Conservation (phyloP, 345 rosid species). For the Boechera divaricarpa region DNA sequence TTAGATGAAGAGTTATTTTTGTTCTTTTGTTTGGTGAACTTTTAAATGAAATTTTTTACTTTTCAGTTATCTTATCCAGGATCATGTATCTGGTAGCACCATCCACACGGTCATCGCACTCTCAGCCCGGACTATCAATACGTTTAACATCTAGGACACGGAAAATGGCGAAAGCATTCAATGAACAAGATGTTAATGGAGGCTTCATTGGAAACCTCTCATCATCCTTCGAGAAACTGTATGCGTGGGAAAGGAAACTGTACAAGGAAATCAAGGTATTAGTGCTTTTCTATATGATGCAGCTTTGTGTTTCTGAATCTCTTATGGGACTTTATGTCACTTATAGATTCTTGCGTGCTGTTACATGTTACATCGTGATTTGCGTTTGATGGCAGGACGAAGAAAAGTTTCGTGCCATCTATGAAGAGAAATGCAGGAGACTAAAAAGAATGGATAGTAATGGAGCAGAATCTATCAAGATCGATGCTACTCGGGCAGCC, state of each 20-base stretch:
- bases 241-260: conserved; percentile 91
- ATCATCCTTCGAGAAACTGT: conserved; percentile 78
- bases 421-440: conserved; percentile 76
- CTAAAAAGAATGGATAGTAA: conserved; percentile 62
- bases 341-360: conserved; percentile 35
- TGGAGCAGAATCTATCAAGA: conserved; percentile 85
- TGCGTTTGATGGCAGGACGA: conserved; percentile 68
- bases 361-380: conserved; percentile 42
- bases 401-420: conserved; percentile 75
- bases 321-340: neutral
- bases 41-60: conserved; percentile 24
- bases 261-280: conserved; percentile 90
- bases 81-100: conserved; percentile 68
- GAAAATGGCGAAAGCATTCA: conserved; percentile 67
- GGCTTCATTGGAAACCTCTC: conserved; percentile 67
- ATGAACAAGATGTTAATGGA: conserved; percentile 49
- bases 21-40: neutral
- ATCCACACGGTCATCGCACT: conserved; percentile 52
- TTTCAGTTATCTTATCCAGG: conserved; percentile 77
- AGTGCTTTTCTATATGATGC: neutral
- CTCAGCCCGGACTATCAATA: conserved; percentile 47
- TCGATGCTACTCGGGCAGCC: conserved; percentile 70
- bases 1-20: neutral
- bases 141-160: conserved; percentile 62
- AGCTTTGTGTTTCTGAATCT: conserved; percentile 13